A percentile compares a stretch with the other conserved stretches of the same genome.
phyloP scores from a whole-genome alignment of 2,329 filamentous ascomycete genomes.

The Hymenoscyphus infarciens region DNA sequence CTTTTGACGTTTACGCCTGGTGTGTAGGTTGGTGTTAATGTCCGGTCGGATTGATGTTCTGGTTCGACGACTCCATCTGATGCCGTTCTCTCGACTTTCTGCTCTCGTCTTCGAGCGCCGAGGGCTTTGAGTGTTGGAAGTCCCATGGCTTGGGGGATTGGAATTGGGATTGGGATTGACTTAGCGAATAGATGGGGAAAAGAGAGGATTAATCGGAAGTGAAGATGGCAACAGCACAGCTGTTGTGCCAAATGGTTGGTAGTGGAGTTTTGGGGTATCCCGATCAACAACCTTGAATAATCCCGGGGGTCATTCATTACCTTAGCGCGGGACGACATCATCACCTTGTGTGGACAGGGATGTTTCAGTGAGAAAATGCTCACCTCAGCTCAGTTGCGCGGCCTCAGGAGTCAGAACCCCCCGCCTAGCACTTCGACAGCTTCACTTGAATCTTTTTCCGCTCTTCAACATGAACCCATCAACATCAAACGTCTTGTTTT shows the following conservation, averaged over 20 bases:
- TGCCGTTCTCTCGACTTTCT: conserved; percentile 10
- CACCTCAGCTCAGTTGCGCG: not conserved
- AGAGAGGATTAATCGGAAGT: not conserved
- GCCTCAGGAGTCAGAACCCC: no score
- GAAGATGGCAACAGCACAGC: conserved; percentile 4
- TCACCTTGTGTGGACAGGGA: not conserved
- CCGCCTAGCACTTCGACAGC: no score
- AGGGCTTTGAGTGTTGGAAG: conserved; percentile 34
- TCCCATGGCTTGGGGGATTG: conserved; percentile 19
- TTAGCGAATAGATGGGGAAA: not conserved
- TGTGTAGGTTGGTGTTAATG: conserved; percentile 23
- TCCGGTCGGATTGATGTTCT: conserved; percentile 23
- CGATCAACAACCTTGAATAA: no score
- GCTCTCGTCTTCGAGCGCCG: conserved; percentile 20
- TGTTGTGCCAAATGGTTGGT: not conserved
- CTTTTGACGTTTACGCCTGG: conserved; percentile 40
- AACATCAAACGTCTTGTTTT: not conserved
- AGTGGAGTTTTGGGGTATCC: not conserved
- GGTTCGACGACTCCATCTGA: conserved; percentile 12
- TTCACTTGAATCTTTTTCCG: no score
- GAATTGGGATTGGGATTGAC: not conserved
- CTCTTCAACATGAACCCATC: not conserved
- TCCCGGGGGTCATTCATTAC: not conserved
- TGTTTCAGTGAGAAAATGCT: not conserved
- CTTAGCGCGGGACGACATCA: not conserved